Evolutionary conservation across 352 stramenopile species (phyloP), one percentile per base, ranked within the genome.

Genomic region (Aphanomyces cochlioides): DNA sequence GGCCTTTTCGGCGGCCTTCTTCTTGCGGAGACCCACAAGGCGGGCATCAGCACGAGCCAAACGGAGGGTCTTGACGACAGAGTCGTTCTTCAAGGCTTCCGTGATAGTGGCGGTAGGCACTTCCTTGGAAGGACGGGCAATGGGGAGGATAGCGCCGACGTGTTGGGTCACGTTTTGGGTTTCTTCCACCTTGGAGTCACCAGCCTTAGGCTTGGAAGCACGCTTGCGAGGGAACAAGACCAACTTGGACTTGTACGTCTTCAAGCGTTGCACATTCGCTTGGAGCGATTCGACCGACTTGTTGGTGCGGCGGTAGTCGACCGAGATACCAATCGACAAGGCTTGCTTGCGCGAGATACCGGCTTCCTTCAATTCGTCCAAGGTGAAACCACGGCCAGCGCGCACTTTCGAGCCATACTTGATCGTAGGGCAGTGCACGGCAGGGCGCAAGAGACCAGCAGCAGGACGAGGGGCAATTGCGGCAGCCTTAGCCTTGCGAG

Each of bases 361-460:
- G 76, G 96, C 98, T 69, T 92, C 95, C 89, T 99, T 99, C 59
- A 99, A 83, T 89, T 99, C 98, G 74, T 98, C 96, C 65, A 99
- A 82, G 65, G 96, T 98, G 87, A 99, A 99, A 70, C 98, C 98
- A 79, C 97, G 96, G 74, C 98, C 98, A 40, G 97, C 88, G 79
- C 96, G 93, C 50, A 98, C 84, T 90, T 99, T 99, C 59, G 93
- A 97, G 72, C 93, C 98, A 84, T 99, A 99, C 82, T 98, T 96
- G 77, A 97, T 84, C 66, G 98, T 99, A 67, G 92, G 96, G 86
- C 96, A 99, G 82, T 99, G 96, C 67, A 99, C 98, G 45, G 95
- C 88, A 64, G 98, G 98, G 69, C 97, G 89, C 66, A 99, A 87
- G 41, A 97, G 86, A 87, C 95, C 92, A 79, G 97, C 90, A 53